These are phyloP conservation scores for Stemphylium beticola DNA, from an alignment of 2,329 filamentous ascomycete species.

Conservation along the genomic window DNA sequence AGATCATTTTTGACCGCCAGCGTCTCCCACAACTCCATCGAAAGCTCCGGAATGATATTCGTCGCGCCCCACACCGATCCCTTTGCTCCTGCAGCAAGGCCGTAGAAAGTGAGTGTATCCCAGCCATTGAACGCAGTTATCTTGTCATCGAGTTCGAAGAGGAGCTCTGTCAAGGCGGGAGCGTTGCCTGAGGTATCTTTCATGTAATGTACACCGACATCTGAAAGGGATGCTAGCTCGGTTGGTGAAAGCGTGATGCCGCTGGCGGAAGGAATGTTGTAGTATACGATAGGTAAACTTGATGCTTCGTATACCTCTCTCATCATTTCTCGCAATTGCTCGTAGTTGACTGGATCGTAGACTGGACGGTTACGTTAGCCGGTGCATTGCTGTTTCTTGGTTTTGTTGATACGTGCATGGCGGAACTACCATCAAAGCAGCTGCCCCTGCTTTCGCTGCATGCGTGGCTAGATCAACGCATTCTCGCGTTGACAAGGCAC, in stretches of 20 bases:
- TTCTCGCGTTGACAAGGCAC: slow-evolving; percentile 52
- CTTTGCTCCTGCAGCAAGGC: slow-evolving; percentile 57
- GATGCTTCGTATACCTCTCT: slow-evolving; percentile 51
- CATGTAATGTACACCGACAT: slow-evolving; percentile 57
- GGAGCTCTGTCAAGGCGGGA: slow-evolving; percentile 57
- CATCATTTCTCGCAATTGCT: slow-evolving; percentile 51
- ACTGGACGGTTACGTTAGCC: slow-evolving; percentile 7
- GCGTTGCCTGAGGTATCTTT: slow-evolving; percentile 62
- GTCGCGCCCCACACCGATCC: slow-evolving; percentile 60
- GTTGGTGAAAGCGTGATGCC: slow-evolving; percentile 52
- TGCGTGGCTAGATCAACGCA: slow-evolving; percentile 52
- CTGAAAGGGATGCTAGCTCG: slow-evolving; percentile 53
- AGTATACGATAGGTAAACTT: slow-evolving; percentile 57
- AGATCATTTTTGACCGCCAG: slow-evolving; percentile 54
- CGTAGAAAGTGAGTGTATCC: slow-evolving; percentile 62
- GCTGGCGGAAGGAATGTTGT: slow-evolving; percentile 59
- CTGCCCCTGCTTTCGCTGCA: slow-evolving; percentile 49
- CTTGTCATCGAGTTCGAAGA: slow-evolving; percentile 51
- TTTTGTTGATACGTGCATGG: slow-evolving; percentile 37
- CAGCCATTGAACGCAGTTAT: slow-evolving; percentile 61
- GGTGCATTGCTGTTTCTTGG: too few relatives aligned
- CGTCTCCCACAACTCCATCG: slow-evolving; percentile 56
- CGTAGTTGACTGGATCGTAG: slow-evolving; percentile 55
- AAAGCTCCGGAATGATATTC: slow-evolving; percentile 59
- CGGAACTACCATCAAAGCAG: slow-evolving; percentile 57